phyloP scores from a whole-genome alignment of 2,329 filamentous ascomycete genomes.

The Diaporthe amygdali region DNA sequence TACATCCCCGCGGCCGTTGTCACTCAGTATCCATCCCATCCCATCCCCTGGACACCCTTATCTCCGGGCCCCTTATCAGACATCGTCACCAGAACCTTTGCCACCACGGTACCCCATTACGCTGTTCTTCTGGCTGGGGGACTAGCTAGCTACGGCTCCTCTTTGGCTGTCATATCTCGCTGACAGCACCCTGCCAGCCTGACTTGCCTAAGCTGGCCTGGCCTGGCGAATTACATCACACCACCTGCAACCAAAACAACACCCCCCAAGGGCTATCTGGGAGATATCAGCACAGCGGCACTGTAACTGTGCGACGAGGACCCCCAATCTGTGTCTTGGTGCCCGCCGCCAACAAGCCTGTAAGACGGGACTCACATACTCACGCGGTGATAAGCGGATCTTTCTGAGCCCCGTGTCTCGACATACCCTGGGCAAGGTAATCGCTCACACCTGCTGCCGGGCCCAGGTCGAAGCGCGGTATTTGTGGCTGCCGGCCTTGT shows the following conservation, averaged over 20 bases:
- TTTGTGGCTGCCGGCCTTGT: conserved; percentile 12
- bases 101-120: not conserved
- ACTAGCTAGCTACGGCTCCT: conserved; percentile 10
- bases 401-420: not conserved
- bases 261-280: conserved; percentile 13
- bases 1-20: conserved; percentile 4
- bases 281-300: conserved; percentile 21
- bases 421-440: conserved; percentile 18
- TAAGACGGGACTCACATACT: conserved; percentile 6
- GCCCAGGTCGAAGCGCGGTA: not conserved
- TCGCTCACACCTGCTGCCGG: conserved; percentile 5
- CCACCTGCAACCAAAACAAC: conserved; percentile 14
- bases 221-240: conserved; percentile 19
- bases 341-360: not conserved
- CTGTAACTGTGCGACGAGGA: not conserved
- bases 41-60: not conserved
- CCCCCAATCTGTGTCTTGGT: conserved; percentile 15
- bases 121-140: not conserved
- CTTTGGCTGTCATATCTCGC: conserved; percentile 24
- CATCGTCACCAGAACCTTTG: conserved; percentile 11
- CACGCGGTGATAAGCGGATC: conserved; percentile 11
- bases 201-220: conserved; percentile 25
- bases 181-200: conserved; percentile 17
- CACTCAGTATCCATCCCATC: not conserved
- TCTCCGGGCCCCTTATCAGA: conserved; percentile 21